phyloP scores from a whole-genome alignment of 2,329 filamentous ascomycete species.

The Colletotrichum phormii region DNA sequence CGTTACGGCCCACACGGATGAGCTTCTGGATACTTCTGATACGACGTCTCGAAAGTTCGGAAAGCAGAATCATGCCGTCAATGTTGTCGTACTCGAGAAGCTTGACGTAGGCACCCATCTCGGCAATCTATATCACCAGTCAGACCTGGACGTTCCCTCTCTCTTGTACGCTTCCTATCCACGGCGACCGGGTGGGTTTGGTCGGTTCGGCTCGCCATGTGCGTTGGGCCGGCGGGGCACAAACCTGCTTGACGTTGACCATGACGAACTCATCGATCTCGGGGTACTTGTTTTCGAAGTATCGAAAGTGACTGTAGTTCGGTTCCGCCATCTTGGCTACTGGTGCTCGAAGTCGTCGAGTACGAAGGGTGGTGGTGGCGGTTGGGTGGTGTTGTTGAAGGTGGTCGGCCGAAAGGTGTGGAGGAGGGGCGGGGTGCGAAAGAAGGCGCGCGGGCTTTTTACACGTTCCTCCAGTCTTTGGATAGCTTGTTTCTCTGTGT shows the following conservation, averaged over 20 bases:
- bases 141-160: slow-evolving; percentile 35
- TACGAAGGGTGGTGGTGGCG: slow-evolving; percentile 36
- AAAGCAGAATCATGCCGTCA: slow-evolving; percentile 99
- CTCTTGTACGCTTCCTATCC: not conserved
- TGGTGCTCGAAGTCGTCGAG: slow-evolving; percentile 47
- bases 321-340: slow-evolving; percentile 86
- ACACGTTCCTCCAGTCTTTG: slow-evolving; percentile 17
- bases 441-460: slow-evolving; percentile 38
- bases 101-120: slow-evolving; percentile 99
- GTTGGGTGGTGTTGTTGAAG: slow-evolving; percentile 17
- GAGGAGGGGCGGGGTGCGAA: slow-evolving; percentile 45
- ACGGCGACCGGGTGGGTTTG: slow-evolving; percentile 4
- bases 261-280: slow-evolving; percentile 99
- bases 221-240: slow-evolving; percentile 43
- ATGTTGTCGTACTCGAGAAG: slow-evolving; percentile 99
- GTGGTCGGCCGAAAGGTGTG: slow-evolving; percentile 37
- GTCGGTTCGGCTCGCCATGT: slow-evolving; percentile 29
- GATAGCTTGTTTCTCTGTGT: slow-evolving; percentile 33
- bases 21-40: slow-evolving; percentile 99
- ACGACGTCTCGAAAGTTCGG: slow-evolving; percentile 96
- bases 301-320: slow-evolving; percentile 78
- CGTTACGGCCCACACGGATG: slow-evolving; percentile 96
- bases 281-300: slow-evolving; percentile 97
- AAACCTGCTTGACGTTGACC: slow-evolving; percentile 98
- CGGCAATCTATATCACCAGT: slow-evolving; percentile 78